Evolutionary conservation across 1,284 basidiomycete species (phyloP).

Genomic region (Ustilago esculenta): DNA sequence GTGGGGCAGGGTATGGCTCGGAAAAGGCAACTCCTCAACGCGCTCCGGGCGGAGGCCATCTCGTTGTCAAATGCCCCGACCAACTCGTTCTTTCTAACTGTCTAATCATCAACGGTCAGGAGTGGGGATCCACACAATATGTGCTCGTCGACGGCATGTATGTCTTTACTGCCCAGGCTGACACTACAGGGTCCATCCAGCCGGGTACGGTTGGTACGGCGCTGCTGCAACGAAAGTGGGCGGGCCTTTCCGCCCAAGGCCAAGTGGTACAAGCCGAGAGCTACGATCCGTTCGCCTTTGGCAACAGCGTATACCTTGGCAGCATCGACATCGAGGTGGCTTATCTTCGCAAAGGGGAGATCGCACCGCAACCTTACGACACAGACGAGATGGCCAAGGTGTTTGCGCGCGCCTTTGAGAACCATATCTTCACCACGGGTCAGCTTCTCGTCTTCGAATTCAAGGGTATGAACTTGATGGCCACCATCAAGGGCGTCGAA

Average conservation of each 20-base stretch:
- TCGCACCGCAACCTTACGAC: conserved; percentile 68
- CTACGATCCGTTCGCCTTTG: conserved; percentile 58
- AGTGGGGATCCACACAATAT: conserved; percentile 63
- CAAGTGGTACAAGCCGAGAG: conserved; percentile 57
- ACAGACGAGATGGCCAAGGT: conserved; percentile 83
- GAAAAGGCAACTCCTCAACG: conserved; percentile 24
- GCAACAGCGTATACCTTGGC: conserved; percentile 60
- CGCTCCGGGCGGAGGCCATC: conserved; percentile 21
- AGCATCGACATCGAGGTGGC: conserved; percentile 61
- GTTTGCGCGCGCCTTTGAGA: conserved; percentile 79
- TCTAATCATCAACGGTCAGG: conserved; percentile 58
- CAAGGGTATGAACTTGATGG: conserved; percentile 85
- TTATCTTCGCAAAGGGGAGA: conserved; percentile 53
- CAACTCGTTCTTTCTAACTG: conserved; percentile 59
- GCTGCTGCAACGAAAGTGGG: conserved; percentile 62
- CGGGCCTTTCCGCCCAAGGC: conserved; percentile 58
- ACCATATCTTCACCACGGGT: conserved; percentile 72
- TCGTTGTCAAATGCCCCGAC: conserved; percentile 56
- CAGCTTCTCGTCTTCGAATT: conserved; percentile 88
- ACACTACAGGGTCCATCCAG: conserved; percentile 52
- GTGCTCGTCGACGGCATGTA: conserved; percentile 60
- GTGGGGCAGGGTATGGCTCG: conserved; percentile 15
- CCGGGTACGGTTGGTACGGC: conserved; percentile 59
- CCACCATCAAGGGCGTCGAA: conserved; percentile 75
- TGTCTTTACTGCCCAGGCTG: conserved; percentile 59